phyloP scores from a whole-genome alignment of 2,329 filamentous ascomycete species.

The Elsinoe fawcettii region DNA sequence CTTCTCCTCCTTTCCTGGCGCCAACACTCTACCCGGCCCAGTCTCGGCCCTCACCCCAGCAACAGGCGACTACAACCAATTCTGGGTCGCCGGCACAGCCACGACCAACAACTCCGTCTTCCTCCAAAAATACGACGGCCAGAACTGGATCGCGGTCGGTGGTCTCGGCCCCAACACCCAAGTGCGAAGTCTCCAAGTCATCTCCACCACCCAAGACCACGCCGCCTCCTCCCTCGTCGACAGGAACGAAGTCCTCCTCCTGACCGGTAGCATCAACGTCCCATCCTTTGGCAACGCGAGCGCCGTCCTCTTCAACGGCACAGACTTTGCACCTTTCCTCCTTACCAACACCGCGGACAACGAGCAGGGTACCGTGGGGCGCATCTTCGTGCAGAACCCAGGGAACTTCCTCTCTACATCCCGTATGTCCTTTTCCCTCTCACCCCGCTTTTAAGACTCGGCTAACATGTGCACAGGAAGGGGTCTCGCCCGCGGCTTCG shows the following conservation, averaged over 20 bases:
- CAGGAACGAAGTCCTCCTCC: slow-evolving; percentile 62
- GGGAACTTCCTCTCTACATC: slow-evolving; percentile 62
- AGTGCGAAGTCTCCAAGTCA: slow-evolving; percentile 74
- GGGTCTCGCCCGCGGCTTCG: slow-evolving; percentile 60
- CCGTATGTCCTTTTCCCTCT: slow-evolving; percentile 42
- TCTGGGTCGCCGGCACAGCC: slow-evolving; percentile 68
- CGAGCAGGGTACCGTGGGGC: slow-evolving; percentile 65
- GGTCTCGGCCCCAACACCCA: slow-evolving; percentile 58
- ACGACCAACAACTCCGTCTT: slow-evolving; percentile 61
- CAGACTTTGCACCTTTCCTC: slow-evolving; percentile 66
- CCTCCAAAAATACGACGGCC: slow-evolving; percentile 74
- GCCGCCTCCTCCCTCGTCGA: slow-evolving; percentile 56
- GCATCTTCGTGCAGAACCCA: slow-evolving; percentile 71
- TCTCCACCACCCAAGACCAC: slow-evolving; percentile 64
- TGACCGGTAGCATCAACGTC: slow-evolving; percentile 76
- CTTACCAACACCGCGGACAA: slow-evolving; percentile 59
- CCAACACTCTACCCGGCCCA: slow-evolving; percentile 65
- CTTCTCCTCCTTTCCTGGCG: slow-evolving; percentile 59
- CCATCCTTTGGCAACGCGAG: slow-evolving; percentile 72
- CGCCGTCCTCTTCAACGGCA: slow-evolving; percentile 82
- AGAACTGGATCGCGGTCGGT: slow-evolving; percentile 59
- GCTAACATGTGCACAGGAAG: slow-evolving; percentile 2
- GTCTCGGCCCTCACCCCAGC: slow-evolving; percentile 69
- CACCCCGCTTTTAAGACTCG: not conserved
- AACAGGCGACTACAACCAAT: slow-evolving; percentile 60